Evolutionary conservation across 2,329 filamentous ascomycete genomes (phyloP).

Genomic region (Drechslerella stenobrocha): DNA sequence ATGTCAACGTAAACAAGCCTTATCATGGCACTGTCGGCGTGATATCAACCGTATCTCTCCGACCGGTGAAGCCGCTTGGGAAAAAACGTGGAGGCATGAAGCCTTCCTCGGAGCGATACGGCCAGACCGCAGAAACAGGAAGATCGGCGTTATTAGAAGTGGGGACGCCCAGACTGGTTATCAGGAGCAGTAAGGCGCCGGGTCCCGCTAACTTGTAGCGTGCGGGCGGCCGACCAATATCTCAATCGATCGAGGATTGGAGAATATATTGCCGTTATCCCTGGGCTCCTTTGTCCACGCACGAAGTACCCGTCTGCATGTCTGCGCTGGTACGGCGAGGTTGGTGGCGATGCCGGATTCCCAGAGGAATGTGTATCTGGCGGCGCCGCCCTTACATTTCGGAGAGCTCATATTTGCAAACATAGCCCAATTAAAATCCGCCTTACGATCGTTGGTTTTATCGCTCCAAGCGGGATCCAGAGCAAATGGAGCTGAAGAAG

Average conservation of each 20-base stretch:
- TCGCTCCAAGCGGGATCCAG: background rate
- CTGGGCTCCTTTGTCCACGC: background rate
- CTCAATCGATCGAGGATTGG: too few species aligned
- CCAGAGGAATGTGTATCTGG: background rate
- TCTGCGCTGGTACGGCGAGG: background rate
- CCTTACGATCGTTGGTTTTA: background rate
- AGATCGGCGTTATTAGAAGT: background rate
- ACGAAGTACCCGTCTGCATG: background rate
- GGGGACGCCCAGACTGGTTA: too few species aligned
- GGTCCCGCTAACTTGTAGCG: background rate
- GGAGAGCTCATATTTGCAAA: background rate
- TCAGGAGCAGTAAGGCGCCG: background rate
- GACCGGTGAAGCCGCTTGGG: background rate
- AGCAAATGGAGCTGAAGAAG: slow-evolving; percentile 2
- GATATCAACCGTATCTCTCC: background rate
- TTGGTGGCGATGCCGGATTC: background rate
- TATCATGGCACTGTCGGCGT: background rate
- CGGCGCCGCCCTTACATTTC: slow-evolving; percentile 3
- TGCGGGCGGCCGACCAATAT: too few species aligned
- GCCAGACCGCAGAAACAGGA: background rate
- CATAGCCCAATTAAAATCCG: background rate
- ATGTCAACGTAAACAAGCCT: background rate
- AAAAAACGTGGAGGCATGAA: background rate
- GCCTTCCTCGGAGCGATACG: background rate
- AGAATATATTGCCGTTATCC: background rate